Conservation (phyloP, 1,284 basidiomycete species). For the Austropuccinia psidii region DNA sequence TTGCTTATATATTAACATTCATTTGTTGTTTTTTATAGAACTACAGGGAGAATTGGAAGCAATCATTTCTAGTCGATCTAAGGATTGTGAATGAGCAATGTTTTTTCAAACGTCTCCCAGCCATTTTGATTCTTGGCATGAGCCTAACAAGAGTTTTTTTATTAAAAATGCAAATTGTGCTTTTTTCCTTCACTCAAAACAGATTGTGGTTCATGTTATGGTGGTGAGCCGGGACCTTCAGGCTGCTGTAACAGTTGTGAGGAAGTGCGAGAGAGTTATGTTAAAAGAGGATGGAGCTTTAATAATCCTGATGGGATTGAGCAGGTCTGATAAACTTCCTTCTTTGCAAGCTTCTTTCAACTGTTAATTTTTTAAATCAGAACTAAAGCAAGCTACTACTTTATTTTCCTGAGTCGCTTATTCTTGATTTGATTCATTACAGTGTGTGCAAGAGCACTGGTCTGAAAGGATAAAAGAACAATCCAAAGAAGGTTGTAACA, state of each 20-base stretch:
- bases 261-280: slow-evolving; percentile 82
- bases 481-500: slow-evolving; percentile 85
- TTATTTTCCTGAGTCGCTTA: neutral
- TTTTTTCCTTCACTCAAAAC: slow-evolving; percentile 50
- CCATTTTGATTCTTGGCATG: slow-evolving; percentile 49
- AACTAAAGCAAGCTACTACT: no score
- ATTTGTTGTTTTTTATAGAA: slow-evolving; percentile 9
- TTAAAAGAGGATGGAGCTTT: slow-evolving; percentile 91
- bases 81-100: slow-evolving; percentile 1
- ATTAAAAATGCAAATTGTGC: slow-evolving; percentile 58
- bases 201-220: slow-evolving; percentile 90
- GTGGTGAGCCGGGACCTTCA: slow-evolving; percentile 67
- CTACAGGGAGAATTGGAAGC: slow-evolving; percentile 29
- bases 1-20: no score
- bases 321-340: slow-evolving; percentile 66
- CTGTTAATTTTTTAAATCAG: neutral
- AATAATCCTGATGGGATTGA: slow-evolving; percentile 81
- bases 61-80: slow-evolving; percentile 7
- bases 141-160: slow-evolving; percentile 74
- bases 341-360: no score
- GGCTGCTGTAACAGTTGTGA: slow-evolving; percentile 94
- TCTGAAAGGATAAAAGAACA: slow-evolving; percentile 86
- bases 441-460: slow-evolving; percentile 94
- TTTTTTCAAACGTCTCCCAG: neutral
- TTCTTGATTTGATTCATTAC: slow-evolving; percentile 4